Evolutionary conservation across 1,139 yeast genomes (phyloP).

Genomic region (Taiozyma sp.): DNA sequence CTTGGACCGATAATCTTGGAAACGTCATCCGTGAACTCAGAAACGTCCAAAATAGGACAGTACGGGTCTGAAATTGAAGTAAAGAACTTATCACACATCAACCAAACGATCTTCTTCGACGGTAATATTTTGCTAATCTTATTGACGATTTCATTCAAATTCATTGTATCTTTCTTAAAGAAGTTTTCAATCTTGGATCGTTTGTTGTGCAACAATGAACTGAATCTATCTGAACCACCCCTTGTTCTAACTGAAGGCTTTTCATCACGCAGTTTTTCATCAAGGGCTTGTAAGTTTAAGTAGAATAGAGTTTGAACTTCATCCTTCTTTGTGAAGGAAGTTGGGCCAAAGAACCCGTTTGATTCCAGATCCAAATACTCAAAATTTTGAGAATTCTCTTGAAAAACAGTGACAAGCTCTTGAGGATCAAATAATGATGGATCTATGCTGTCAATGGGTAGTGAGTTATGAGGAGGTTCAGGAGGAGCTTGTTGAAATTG

Average conservation of each 20-base stretch:
- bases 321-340: slow-evolving; percentile 17
- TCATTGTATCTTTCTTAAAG: slow-evolving; percentile 12
- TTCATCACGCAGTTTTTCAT: slow-evolving; percentile 1
- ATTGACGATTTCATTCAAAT: slow-evolving; percentile 13
- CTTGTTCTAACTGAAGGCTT: background rate
- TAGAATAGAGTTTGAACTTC: slow-evolving; percentile 11
- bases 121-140: slow-evolving; percentile 15
- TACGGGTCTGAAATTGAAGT: slow-evolving; percentile 8
- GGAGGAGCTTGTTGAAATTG: background rate
- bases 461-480: background rate
- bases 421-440: slow-evolving; percentile 19
- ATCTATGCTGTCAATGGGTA: slow-evolving; percentile 15
- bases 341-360: slow-evolving; percentile 18
- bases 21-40: slow-evolving; percentile 6
- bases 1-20: slow-evolving; percentile 12
- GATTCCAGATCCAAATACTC: slow-evolving; percentile 10
- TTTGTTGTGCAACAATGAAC: slow-evolving; percentile 13
- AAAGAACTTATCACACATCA: slow-evolving; percentile 18
- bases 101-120: slow-evolving; percentile 18
- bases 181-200: slow-evolving; percentile 13
- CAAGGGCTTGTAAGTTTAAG: slow-evolving; percentile 10
- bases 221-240: slow-evolving; percentile 9
- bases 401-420: slow-evolving; percentile 15
- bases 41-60: slow-evolving; percentile 14
- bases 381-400: slow-evolving; percentile 10